Conservation (phyloP, 495 filamentous ascomycete genomes). For the Trichocladium uniseriatum region DNA sequence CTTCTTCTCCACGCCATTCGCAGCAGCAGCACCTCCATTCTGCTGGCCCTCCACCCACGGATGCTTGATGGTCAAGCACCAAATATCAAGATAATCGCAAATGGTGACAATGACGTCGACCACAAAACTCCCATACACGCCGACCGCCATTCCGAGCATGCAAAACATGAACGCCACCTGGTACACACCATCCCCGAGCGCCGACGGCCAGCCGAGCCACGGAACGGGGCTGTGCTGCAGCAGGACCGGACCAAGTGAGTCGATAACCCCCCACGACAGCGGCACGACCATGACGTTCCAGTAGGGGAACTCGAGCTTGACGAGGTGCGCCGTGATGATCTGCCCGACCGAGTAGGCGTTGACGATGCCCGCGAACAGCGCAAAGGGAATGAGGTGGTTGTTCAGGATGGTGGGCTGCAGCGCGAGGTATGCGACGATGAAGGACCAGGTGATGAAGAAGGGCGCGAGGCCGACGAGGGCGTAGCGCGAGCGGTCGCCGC, state of each 20-base stretch:
- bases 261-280: conserved; percentile 62
- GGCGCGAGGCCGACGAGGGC: conserved; percentile 77
- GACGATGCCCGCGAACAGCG: conserved; percentile 73
- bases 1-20: conserved; percentile 14
- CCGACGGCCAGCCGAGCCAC: conserved; percentile 65
- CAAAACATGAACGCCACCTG: conserved; percentile 80
- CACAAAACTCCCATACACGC: conserved; percentile 92
- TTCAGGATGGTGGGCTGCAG: conserved; percentile 76
- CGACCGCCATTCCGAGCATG: conserved; percentile 68
- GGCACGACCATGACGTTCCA: conserved; percentile 67
- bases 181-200: conserved; percentile 62
- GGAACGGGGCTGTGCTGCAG: conserved; percentile 43
- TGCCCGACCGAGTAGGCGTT: conserved; percentile 91
- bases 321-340: conserved; percentile 89
- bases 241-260: conserved; percentile 62
- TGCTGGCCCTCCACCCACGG: conserved; percentile 40
- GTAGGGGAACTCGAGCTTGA: conserved; percentile 76
- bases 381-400: conserved; percentile 77
- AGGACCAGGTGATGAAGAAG: conserved; percentile 62
- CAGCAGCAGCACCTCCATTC: conserved; percentile 20
- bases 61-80: conserved; percentile 95
- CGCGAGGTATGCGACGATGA: conserved; percentile 67
- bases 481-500: conserved; percentile 55
- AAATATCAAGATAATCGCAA: conserved; percentile 96
- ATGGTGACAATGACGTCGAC: conserved; percentile 94